Percentiles rank a stretch among this genome's conserved stretches.
phyloP scores from a whole-genome alignment of 2,329 filamentous ascomycete species.

The Xylariaceae sp. region DNA sequence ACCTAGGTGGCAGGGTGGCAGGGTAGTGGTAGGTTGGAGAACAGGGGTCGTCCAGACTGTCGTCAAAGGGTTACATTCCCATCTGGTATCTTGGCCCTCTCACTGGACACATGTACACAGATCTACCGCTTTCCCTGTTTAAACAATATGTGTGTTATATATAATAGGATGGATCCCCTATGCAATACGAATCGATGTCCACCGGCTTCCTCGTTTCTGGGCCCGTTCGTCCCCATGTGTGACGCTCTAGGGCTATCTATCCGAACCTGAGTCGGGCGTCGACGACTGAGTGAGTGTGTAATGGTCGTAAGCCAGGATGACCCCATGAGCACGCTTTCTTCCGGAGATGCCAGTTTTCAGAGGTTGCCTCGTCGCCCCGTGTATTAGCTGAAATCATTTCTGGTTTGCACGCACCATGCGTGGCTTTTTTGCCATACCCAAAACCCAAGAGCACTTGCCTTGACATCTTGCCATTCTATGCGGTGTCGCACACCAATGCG shows the following conservation, averaged over 20 bases:
- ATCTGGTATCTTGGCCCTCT: background rate
- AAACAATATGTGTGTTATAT: background rate
- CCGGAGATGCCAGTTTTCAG: background rate
- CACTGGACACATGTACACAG: background rate
- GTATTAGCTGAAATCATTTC: background rate
- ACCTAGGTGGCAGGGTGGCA: background rate
- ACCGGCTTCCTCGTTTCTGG: background rate
- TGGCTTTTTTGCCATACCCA: constrained; percentile 3
- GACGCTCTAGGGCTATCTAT: background rate
- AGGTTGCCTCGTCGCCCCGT: background rate
- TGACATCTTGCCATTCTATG: constrained; percentile 14
- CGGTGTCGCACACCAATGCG: constrained; percentile 13
- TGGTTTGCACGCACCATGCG: background rate
- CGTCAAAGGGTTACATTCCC: background rate
- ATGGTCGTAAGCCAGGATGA: background rate
- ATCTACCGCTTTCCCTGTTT: background rate
- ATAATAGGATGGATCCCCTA: background rate
- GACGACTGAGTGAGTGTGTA: background rate
- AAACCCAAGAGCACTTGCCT: constrained; percentile 6
- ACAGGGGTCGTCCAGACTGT: background rate
- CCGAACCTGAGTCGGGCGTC: constrained; percentile 3
- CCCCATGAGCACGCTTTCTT: background rate
- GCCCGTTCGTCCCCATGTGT: background rate
- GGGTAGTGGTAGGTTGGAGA: too few species aligned
- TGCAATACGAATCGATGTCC: background rate